Base-by-base conservation (phyloP, 2,329 filamentous ascomycete species). In the Botrytis tulipae region DNA sequence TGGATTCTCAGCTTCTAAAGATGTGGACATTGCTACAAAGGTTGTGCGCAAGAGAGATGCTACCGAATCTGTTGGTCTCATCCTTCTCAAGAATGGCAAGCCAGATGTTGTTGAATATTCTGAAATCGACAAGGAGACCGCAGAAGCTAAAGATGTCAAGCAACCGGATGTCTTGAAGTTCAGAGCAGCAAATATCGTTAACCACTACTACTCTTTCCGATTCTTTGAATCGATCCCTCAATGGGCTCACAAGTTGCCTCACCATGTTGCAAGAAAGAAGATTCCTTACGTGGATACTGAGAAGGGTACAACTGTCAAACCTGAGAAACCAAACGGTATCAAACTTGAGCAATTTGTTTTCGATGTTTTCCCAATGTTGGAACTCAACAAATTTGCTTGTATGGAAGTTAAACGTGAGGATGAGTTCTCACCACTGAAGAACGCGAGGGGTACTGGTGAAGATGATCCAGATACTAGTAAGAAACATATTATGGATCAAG, bases 341-440 rank as follows among this genome's bases (percentile, higher is more conserved):
- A 99, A 99, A 87, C 89, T 99, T 57, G 96, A 99, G 87, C 96
- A 98, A 84, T 99, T 98, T 80, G 95, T 99, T 75, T 99, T 99
- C 82, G 96, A 99, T 82, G 96, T 97, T 81, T 99, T 99, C 87
- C 95, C 95, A 75, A 88, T 95, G 86, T 86, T 97, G 70, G 85
- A 91, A 29, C 89, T 99, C 76, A 88, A 91, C 77, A 94, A 97
- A 84, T 99, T 99, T 81, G 96, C 95, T 37, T 97, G 91, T 83
- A 92, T 98, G 85, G 96, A 99, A 84, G 96, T 99, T 70, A 93
- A 91, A 83, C 93, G 96, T 75, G 95, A 98, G 85, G 96, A 99
- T 78, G 96, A 99, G 84, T 99, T 99, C 86, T 98, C 94, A 42
- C 96, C 96, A 7, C 86, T 99, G 78, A 99, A 99, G 90, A 99